Conservation (phyloP, 2,329 filamentous ascomycete genomes). For the Byssochlamys sp. region DNA sequence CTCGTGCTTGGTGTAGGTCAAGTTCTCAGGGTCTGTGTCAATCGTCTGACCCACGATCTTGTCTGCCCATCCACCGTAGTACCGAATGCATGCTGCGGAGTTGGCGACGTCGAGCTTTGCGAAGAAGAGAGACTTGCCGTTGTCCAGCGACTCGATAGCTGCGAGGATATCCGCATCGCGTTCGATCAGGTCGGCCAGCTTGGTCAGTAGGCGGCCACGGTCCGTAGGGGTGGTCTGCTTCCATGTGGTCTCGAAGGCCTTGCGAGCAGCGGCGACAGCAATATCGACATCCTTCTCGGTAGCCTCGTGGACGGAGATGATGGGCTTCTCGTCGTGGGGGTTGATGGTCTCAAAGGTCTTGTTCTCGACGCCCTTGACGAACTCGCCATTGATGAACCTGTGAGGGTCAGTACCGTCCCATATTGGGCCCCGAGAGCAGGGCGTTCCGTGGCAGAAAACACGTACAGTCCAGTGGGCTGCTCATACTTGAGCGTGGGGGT, state of each 20-base stretch:
- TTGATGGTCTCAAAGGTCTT: constrained; percentile 90
- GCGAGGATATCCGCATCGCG: constrained; percentile 67
- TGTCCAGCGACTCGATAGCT: constrained; percentile 68
- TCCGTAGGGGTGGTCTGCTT: constrained; percentile 56
- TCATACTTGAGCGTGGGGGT: constrained; percentile 33
- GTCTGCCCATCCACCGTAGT: constrained; percentile 76
- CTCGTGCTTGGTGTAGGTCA: constrained; percentile 77
- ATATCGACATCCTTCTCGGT: constrained; percentile 68
- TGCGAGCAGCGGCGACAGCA: constrained; percentile 74
- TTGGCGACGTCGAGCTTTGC: constrained; percentile 61
- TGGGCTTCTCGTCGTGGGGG: constrained; percentile 73
- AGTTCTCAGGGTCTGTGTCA: constrained; percentile 66
- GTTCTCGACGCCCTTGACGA: constrained; percentile 71
- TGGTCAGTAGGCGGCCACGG: constrained; percentile 60
- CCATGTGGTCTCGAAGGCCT: constrained; percentile 72
- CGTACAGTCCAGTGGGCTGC: constrained; percentile 33
- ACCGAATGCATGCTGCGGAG: constrained; percentile 65
- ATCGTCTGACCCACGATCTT: constrained; percentile 86
- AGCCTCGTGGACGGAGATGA: constrained; percentile 72
- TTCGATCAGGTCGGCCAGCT: constrained; percentile 72
- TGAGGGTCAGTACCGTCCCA: not conserved
- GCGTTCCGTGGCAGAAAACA: not conserved
- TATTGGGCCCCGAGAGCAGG: too few relatives aligned
- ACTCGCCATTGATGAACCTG: constrained; percentile 69
- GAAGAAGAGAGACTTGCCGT: constrained; percentile 35